Evolutionary conservation across 768 basidiomycete species (phyloP), one percentile per base, ranked within the genome.

Genomic region (Scleroderma citrinum): DNA sequence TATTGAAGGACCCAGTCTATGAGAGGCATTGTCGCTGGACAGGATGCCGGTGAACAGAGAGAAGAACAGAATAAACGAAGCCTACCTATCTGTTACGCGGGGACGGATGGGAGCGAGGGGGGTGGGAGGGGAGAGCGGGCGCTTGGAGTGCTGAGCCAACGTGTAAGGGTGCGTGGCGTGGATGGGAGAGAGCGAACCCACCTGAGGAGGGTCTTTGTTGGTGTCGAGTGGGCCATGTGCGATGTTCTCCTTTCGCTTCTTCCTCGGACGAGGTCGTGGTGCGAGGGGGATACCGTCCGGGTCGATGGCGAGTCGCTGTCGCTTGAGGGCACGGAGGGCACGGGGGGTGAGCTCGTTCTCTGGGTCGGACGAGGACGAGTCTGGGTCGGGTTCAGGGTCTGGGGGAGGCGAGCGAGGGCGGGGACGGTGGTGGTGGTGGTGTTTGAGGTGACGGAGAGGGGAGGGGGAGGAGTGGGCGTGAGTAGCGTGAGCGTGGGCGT

Each of bases 271-370:
- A 1, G 44, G 10, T 13, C 57, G 55, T 13, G 48, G 10, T 1
- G 50, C 10, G 8, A 65, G 36, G n/a, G 59, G 57, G 40, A 65
- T 48, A n/a, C 55, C 53, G 38, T 65, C 63, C 23, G 46, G 51
- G 62, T 66, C 66, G 55, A 62, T 56, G 1, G 66, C 19, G 55
- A 64, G 64, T 1, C 66, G 64, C 24, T 58, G 64, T 5, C 65
- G 65, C 24, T 66, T 66, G 58, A 66, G 64, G 0, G 65, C 65
- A 37, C 65, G 66, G 37, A 66, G 66, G 2, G 65, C 65, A 47
- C 65, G 64, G 34, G 65, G 65, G 0, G 65, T 66, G 50, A 66
- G 65, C 31, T 67, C 63, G 57, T 62, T 60, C 29, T 64, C 61
- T 23, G 51, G 54, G 54, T 62, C 61, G 5, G 49, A 50, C 6